Evolutionary conservation across 1,284 basidiomycete species (phyloP).

Genomic region (Ganoderma meredithae): DNA sequence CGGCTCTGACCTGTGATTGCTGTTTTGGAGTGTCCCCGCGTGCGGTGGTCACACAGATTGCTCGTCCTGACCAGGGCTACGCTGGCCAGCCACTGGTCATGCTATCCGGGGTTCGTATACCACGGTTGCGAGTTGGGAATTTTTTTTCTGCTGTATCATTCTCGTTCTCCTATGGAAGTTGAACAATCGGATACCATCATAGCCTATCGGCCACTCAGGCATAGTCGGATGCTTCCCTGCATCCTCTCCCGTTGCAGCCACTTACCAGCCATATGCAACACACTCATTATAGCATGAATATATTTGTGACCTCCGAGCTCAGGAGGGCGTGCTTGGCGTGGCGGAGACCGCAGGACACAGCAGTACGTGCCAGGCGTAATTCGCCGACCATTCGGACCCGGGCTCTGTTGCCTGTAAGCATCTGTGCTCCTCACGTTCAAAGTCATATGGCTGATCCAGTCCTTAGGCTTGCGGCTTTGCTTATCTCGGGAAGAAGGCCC

Average conservation of each 20-base stretch:
- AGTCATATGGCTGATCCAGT: constrained; percentile 1
- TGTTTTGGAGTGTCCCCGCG: neutral
- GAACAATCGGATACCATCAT: constrained; percentile 20
- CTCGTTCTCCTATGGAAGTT: constrained; percentile 22
- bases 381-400: neutral
- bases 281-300: constrained; percentile 3
- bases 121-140: neutral
- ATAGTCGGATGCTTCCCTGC: constrained; percentile 3
- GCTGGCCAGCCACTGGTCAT: neutral
- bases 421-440: neutral
- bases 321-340: neutral
- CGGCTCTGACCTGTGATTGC: constrained; percentile 46
- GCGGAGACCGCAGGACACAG: too few species aligned
- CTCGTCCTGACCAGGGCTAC: constrained; percentile 1
- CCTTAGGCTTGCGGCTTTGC: neutral
- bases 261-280: neutral
- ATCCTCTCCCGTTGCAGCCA: neutral
- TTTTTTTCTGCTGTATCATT: constrained; percentile 14
- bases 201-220: constrained; percentile 8
- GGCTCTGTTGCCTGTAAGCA: neutral
- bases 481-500: neutral
- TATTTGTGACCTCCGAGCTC: neutral
- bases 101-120: neutral
- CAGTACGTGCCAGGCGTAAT: neutral
- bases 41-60: constrained; percentile 10